Evolutionary conservation across 345 rosid species (phyloP), one percentile per base, ranked within the genome.

Genomic region (Conringia planisiliqua): DNA sequence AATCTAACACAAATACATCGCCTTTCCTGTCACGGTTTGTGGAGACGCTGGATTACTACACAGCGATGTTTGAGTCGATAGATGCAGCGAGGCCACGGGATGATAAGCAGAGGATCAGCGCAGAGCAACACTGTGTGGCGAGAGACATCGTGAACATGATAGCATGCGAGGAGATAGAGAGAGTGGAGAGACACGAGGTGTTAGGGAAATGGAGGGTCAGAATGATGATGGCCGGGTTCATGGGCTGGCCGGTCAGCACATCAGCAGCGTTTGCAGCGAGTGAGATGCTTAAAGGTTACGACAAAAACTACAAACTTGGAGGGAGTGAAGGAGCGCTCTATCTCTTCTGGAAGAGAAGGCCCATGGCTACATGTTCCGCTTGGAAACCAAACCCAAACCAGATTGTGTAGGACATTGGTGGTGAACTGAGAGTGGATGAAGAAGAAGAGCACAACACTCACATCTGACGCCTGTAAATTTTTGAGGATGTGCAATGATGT

Each of bases 111-210:
- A 83, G 92, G 62, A 89, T 91, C 61, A 87, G 81, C 5, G 91
- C 95, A 7, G 97, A 91, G 83, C 95, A 89, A 71, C 89, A 91
- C 66, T 89, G 97, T 36, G 92, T 89, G 62, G 97, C 97, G 43
- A 83, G 95, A 29, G 95, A 91, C 82, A 91, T 89, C 42, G 95
- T 89, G 63, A 91, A 89, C 72, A 87, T 91, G 97, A 85, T 91
- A 62, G 95, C 95, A 39, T 91, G 95, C 32, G 97, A 91, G 83
- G 89, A 75, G 10, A 66, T 76, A 10, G 97, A 91, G 77, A 87
- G 97, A 71, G 92, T 91, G 57, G 97, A 91, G 74, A 82, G 97
- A 18, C 97, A 91, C 17, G 95, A 91, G 78, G 83, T 85, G 35
- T 76, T 89, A 0, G 95, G 88, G 61, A 91, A 89, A 43, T 91